phyloP scores from a whole-genome alignment of 2,329 filamentous ascomycete genomes.

The Aspergillus quadricinctus region DNA sequence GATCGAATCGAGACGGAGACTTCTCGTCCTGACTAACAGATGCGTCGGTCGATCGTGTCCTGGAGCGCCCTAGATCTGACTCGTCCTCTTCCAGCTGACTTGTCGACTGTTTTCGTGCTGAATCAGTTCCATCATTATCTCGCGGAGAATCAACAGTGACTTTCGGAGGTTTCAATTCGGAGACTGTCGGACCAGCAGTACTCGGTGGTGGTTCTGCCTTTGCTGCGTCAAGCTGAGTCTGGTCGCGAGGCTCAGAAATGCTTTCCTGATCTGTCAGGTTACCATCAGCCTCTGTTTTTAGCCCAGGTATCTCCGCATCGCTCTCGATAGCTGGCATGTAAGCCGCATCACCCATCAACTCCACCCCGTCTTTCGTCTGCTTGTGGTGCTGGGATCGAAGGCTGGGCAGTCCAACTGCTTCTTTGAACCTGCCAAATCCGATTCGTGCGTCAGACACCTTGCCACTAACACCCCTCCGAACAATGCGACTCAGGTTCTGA shows the following conservation, averaged over 20 bases:
- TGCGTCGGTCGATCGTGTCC: slow-evolving; percentile 26
- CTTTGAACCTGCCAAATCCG: slow-evolving; percentile 79
- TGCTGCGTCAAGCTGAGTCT: slow-evolving; percentile 11
- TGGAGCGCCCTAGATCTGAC: slow-evolving; percentile 25
- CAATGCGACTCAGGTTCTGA: slow-evolving; percentile 54
- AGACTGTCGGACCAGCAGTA: slow-evolving; percentile 10
- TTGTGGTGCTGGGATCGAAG: slow-evolving; percentile 40
- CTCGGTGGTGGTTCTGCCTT: slow-evolving; percentile 4
- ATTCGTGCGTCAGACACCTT: slow-evolving; percentile 77
- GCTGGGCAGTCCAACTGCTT: slow-evolving; percentile 61
- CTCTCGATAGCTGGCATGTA: slow-evolving; percentile 26
- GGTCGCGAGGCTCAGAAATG: slow-evolving; percentile 15
- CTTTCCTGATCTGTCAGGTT: slow-evolving; percentile 14
- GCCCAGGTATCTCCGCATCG: slow-evolving; percentile 19
- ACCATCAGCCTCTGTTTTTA: slow-evolving; percentile 13
- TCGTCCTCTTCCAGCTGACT: slow-evolving; percentile 22
- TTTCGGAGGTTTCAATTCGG: slow-evolving; percentile 24
- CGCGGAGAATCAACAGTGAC: slow-evolving; percentile 30
- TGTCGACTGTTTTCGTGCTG: slow-evolving; percentile 12
- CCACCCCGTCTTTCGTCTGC: slow-evolving; percentile 31
- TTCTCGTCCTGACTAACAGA: slow-evolving; percentile 26
- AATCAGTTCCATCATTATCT: slow-evolving; percentile 14
- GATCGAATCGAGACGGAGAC: slow-evolving; percentile 22
- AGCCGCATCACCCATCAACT: slow-evolving; percentile 25
- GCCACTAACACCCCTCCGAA: slow-evolving; percentile 75